Evolutionary conservation across 2,329 filamentous ascomycete genomes (phyloP).

Genomic region (Scedosporium dehoogii): DNA sequence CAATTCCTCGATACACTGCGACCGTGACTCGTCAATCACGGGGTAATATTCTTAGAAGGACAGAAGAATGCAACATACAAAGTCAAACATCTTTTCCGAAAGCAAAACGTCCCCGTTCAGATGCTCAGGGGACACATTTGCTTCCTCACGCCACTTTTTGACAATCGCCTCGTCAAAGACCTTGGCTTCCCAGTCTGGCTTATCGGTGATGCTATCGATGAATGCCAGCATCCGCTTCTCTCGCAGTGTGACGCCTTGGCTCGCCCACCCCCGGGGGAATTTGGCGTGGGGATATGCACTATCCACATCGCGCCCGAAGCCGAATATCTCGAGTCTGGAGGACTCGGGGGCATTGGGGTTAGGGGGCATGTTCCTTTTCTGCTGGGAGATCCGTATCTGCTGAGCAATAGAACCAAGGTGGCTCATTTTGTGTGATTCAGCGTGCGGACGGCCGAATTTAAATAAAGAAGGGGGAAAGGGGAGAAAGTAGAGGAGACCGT

Average conservation of each 20-base stretch:
- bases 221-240: constrained; percentile 15
- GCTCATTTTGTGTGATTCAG: too few species aligned
- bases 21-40: background rate
- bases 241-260: constrained; percentile 1
- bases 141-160: constrained; percentile 15
- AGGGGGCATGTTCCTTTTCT: too few species aligned
- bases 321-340: too few species aligned
- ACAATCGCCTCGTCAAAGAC: constrained; percentile 15
- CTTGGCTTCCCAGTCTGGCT: constrained; percentile 18
- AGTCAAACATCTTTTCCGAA: constrained; percentile 20
- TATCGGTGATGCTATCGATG: constrained; percentile 19
- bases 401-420: too few species aligned
- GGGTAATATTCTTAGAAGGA: background rate
- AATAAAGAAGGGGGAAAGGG: too few species aligned
- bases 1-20: constrained; percentile 27
- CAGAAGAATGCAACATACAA: constrained; percentile 14
- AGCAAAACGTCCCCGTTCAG: constrained; percentile 6
- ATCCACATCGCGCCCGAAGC: too few species aligned
- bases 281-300: too few species aligned
- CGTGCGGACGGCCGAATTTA: too few species aligned
- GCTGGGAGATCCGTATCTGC: too few species aligned
- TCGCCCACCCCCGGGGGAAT: background rate
- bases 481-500: too few species aligned
- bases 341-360: too few species aligned
- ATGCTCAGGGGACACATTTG: background rate